Base-by-base conservation (phyloP, 805 yeast genomes). In the Wickerhamiella allomyrinae region DNA sequence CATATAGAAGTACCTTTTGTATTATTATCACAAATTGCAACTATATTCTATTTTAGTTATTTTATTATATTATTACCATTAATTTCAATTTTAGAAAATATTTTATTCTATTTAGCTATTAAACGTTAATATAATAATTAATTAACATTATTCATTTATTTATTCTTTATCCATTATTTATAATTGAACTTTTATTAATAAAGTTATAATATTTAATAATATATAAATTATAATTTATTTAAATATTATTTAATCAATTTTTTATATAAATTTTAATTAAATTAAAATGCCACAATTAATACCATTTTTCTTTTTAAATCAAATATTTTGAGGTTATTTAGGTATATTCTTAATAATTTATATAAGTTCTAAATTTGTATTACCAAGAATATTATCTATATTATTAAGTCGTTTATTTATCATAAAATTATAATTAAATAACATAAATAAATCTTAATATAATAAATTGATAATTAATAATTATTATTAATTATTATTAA, bases 301-400 rank as follows among this genome's bases (percentile, higher is more conserved):
- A 14, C 39, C 29, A 36, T 36, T 36, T 24, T 36, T 23, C 39
- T 36, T 36, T 17, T 15, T 36, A 24, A 36, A 36, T 24, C 39
- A 23, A 15, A 7, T 36, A 22, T 23, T 23, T 23, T 36, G 39
- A 23, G 31, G 31, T 23, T 36, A 36, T 15, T 21, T 22, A 22
- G 24, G 11, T 7, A 14, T 35, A 21, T 35, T 35, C 5, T 7
- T 35, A 11, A 35, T 35, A 21, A 21, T 35, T n/a, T 35, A 35
- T 15, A 17, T 23, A 5, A 23, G 19, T 15, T 36, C 39, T 21
- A 23, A 23, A 24, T 13, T 36, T 23, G 38, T 35, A n/a, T 22
- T 35, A 22, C 38, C 29, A 13, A 22, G 29, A 22, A 35, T 35
- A 21, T 22, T 35, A 22, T 35, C 38, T 22, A 35, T 22, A 22